Evolutionary conservation across 495 filamentous ascomycete species (phyloP).

Genomic region (Cercophora samala): DNA sequence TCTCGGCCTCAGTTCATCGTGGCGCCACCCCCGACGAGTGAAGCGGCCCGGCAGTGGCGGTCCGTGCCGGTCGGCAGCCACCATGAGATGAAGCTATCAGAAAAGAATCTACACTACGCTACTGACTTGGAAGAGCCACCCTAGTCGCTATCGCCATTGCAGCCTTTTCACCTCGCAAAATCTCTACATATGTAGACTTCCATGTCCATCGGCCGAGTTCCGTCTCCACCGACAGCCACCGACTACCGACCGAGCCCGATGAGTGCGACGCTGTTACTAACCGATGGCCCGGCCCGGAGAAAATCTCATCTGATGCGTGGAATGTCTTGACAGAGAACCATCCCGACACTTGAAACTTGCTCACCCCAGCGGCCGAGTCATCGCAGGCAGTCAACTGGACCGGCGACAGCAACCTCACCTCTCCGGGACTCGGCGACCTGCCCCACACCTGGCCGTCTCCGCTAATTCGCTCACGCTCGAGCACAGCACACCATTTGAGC

Average conservation of each 20-base stretch:
- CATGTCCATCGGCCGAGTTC: background rate
- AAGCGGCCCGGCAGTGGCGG: background rate
- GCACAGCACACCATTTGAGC: background rate
- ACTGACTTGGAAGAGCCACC: too few species aligned
- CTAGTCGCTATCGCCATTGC: too few species aligned
- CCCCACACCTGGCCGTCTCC: background rate
- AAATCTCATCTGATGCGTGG: background rate
- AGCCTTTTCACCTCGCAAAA: too few species aligned
- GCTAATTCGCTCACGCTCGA: slow-evolving; percentile 5
- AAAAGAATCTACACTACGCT: too few species aligned
- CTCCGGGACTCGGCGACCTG: slow-evolving; percentile 7
- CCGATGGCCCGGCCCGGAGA: background rate
- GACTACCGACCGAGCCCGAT: background rate
- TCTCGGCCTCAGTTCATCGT: slow-evolving; percentile 11
- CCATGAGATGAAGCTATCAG: too few species aligned
- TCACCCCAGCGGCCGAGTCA: background rate
- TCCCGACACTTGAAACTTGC: background rate
- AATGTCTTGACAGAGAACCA: background rate
- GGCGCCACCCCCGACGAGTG: slow-evolving; percentile 11
- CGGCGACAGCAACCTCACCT: background rate
- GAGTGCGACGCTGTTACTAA: background rate
- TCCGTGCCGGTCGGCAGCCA: too few species aligned
- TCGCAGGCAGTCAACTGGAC: background rate
- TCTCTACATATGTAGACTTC: too few species aligned
- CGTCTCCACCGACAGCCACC: background rate